These are phyloP conservation scores for Populus ilicifolia DNA, from an alignment of 345 rosid genomes.

Conservation along the genomic window DNA sequence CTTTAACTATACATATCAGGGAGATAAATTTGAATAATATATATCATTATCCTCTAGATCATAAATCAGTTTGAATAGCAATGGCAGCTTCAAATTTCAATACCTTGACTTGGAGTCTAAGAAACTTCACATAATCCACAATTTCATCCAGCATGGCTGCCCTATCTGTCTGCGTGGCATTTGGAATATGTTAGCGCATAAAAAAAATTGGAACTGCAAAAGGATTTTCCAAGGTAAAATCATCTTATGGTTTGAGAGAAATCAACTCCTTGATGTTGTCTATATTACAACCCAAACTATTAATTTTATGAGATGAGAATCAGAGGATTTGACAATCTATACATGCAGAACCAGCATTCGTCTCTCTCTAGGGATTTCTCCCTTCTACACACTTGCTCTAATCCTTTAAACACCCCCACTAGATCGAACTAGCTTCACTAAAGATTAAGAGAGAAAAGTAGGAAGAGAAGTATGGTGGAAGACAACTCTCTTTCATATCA, in stretches of 20 bases:
- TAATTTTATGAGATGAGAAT: not conserved
- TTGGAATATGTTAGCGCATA: slow-evolving; percentile 3
- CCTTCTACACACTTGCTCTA: too few species aligned
- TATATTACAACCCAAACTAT: not conserved
- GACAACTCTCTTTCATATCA: too few species aligned
- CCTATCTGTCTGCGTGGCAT: slow-evolving; percentile 55
- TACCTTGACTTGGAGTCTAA: slow-evolving; percentile 84
- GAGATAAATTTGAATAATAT: not conserved
- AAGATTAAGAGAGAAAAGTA: too few species aligned
- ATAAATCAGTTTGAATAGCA: not conserved
- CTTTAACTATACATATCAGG: not conserved
- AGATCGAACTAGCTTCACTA: too few species aligned
- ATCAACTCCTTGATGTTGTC: not conserved
- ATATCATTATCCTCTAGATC: not conserved
- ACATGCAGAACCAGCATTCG: not conserved
- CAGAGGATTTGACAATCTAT: not conserved
- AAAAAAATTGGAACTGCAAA: not conserved
- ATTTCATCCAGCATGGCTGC: slow-evolving; percentile 84
- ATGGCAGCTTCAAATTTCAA: not conserved
- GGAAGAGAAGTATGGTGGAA: too few species aligned
- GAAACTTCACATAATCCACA: slow-evolving; percentile 78
- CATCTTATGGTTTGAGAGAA: not conserved
- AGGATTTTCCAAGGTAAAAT: not conserved
- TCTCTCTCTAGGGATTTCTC: not conserved
- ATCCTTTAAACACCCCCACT: too few species aligned